Base-by-base conservation (phyloP, 805 yeast species). In the Yarrowia phangngaensis region DNA sequence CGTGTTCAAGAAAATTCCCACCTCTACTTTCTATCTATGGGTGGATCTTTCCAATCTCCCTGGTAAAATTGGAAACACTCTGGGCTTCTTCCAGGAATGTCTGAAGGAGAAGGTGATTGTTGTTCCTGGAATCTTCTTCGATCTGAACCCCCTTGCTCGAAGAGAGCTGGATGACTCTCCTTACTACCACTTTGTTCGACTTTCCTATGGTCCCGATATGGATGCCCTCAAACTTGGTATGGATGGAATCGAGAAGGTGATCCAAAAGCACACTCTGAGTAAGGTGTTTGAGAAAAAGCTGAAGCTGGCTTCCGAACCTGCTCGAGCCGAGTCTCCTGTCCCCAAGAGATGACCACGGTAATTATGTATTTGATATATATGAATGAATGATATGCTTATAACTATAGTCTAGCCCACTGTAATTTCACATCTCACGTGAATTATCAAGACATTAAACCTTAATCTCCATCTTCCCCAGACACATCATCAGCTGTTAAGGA, bases 11-110 rank as follows among this genome's bases (percentile, higher is more conserved):
- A 69, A 71, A 48, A 70, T 64, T 9, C 82, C 82, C 14, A 74
- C 75, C 57, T 72, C 80, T 4, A 77, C 82, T 2, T 77, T 77
- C 56, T 77, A 77, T 58, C 64, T 77, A 29, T 77, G 82, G 82
- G 69, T 76, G 46, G 78, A 77, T 55, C 65, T 77, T 31, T 64
- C 71, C 14, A 78, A 73, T 53, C 68, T 77, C 31, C 81, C 81
- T 1, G 75, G 76, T 1, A 77, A 77, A 59, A 63, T 77, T 45
- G 66, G 74, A 36, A 77, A 76, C 57, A 74, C 80, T 57, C 67
- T 77, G 31, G 82, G 82, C 0, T 77, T 77, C 56, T 77, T 77
- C 71, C 82, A 77, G 58, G 82, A 77, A 60, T 75, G 79, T 52
- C 64, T 77, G 32, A 80, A 76, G 56, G 80, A 76, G 55, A 72